Conservation (phyloP, 148 eudicot species). For the Arctostaphylos glauca region DNA sequence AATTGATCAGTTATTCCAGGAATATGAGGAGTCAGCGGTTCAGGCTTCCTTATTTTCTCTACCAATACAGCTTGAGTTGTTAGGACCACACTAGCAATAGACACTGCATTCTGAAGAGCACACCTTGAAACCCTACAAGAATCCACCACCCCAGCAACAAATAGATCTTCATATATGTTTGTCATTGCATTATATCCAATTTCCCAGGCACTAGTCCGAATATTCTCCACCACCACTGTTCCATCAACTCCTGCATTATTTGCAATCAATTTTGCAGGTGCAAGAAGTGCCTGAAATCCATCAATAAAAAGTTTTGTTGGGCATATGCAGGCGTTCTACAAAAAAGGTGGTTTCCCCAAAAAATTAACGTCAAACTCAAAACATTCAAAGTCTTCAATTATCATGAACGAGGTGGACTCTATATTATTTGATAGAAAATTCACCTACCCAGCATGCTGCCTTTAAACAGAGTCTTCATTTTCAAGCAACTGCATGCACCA, state of each 20-base stretch:
- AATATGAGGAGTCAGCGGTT: constrained; percentile 59
- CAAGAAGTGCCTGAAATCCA: constrained; percentile 80
- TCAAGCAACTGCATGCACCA: background rate
- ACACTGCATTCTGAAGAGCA: constrained; percentile 81
- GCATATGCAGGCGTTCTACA: background rate
- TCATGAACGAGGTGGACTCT: background rate
- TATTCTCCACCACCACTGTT: constrained; percentile 65
- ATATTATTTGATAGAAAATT: background rate
- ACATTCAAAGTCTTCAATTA: background rate
- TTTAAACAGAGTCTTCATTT: background rate
- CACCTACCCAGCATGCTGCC: background rate
- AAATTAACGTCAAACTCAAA: background rate
- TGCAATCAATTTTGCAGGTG: constrained; percentile 81
- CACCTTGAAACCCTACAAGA: constrained; percentile 80
- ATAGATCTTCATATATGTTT: constrained; percentile 71
- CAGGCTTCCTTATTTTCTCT: constrained; percentile 57
- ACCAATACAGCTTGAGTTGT: constrained; percentile 88
- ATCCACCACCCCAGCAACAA: constrained; percentile 73
- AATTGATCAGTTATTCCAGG: constrained; percentile 56
- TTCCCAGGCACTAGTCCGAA: constrained; percentile 52
- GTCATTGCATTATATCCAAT: constrained; percentile 82
- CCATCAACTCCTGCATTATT: constrained; percentile 93
- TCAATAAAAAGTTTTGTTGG: constrained; percentile 5
- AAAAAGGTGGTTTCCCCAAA: background rate
- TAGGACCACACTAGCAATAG: constrained; percentile 77